phyloP scores from a whole-genome alignment of 345 rosid genomes.

The Garcia nutans region DNA sequence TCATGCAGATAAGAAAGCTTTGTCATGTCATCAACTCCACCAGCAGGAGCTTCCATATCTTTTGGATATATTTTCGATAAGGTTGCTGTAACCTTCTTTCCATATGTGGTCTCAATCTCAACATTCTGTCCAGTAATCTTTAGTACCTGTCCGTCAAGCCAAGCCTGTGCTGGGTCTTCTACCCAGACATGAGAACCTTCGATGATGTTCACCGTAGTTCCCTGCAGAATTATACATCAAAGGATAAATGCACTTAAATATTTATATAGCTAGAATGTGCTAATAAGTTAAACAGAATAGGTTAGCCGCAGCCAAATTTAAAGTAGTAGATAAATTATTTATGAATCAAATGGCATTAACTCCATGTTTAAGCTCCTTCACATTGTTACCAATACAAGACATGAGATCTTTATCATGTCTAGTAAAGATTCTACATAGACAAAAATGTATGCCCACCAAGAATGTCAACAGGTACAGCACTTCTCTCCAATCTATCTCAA shows the following conservation, averaged over 20 bases:
- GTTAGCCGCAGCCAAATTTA: too few relatives aligned
- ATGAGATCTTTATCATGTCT: too few relatives aligned
- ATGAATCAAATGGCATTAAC: too few relatives aligned
- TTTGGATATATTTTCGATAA: constrained; percentile 75
- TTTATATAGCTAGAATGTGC: too few relatives aligned
- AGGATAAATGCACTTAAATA: not conserved
- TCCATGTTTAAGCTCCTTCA: too few relatives aligned
- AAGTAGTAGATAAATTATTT: too few relatives aligned
- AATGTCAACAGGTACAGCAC: too few relatives aligned
- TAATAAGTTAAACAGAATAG: too few relatives aligned
- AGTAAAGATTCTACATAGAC: too few relatives aligned
- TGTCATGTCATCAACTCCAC: constrained; percentile 98
- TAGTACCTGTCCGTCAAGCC: constrained; percentile 75
- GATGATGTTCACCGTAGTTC: constrained; percentile 73
- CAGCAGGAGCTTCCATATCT: constrained; percentile 89
- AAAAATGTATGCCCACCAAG: too few relatives aligned
- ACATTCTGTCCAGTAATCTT: constrained; percentile 67
- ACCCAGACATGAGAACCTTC: constrained; percentile 94
- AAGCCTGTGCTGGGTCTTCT: constrained; percentile 68
- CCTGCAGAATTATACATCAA: constrained; percentile 44
- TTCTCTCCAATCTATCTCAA: too few relatives aligned
- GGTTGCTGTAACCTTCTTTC: constrained; percentile 69
- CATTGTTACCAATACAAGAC: too few relatives aligned
- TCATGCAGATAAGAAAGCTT: constrained; percentile 91
- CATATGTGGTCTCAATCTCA: constrained; percentile 43